Evolutionary conservation across 2,329 filamentous ascomycete genomes (phyloP).

Genomic region (Arthrobotrys pseudoclavata): DNA sequence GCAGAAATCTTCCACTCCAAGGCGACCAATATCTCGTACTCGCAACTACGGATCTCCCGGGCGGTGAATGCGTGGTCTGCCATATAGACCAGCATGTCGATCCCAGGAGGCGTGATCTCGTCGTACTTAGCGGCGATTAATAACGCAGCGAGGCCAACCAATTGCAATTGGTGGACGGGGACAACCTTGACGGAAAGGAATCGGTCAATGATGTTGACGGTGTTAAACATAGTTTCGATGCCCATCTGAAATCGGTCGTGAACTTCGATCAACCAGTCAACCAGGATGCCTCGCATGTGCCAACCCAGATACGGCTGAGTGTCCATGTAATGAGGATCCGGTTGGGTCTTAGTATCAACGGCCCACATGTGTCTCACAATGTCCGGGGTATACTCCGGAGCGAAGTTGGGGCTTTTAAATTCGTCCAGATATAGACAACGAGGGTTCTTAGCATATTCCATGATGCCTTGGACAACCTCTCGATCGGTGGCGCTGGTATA

Average conservation of each 20-base stretch:
- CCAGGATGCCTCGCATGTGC: constrained; percentile 97
- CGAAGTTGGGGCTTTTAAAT: constrained; percentile 6
- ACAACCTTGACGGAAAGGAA: constrained; percentile 96
- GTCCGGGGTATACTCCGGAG: constrained; percentile 42
- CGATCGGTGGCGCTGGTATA: background rate
- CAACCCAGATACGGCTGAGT: constrained; percentile 97
- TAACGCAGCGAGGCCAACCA: constrained; percentile 94
- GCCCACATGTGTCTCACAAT: constrained; percentile 26
- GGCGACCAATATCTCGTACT: constrained; percentile 98
- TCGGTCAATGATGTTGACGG: constrained; percentile 96
- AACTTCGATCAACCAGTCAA: constrained; percentile 98
- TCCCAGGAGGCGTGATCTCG: constrained; percentile 93
- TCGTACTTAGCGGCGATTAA: constrained; percentile 98
- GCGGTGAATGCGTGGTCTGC: constrained; percentile 90
- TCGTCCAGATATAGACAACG: background rate
- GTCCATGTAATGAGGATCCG: constrained; percentile 95
- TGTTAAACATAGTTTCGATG: constrained; percentile 93
- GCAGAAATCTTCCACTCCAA: constrained; percentile 94
- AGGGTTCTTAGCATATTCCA: background rate
- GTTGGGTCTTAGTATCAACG: constrained; percentile 77
- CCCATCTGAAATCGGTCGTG: constrained; percentile 91
- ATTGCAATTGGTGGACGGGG: constrained; percentile 91
- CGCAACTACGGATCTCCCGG: constrained; percentile 89
- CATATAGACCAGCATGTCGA: constrained; percentile 98
- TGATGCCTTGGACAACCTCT: constrained; percentile 25